Conservation (phyloP, 371 early-diverging fungal genomes). For the Mortierella sp. region DNA sequence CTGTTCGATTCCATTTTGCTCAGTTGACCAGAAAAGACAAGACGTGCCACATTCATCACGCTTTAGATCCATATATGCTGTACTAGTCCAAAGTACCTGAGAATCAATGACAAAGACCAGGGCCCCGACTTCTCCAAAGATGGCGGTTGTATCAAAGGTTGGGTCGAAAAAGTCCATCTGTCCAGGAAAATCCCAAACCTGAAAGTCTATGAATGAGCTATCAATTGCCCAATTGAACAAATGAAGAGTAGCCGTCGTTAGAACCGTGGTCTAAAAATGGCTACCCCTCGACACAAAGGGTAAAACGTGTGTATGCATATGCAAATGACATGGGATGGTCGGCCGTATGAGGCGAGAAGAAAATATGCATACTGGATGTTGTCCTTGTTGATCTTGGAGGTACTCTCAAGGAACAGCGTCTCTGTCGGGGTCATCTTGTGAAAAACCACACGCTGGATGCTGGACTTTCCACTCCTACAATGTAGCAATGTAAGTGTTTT, state of each 20-base stretch:
- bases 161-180: constrained; percentile 89
- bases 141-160: constrained; percentile 76
- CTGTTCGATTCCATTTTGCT: background rate
- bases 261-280: background rate
- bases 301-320: background rate
- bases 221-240: constrained; percentile 15
- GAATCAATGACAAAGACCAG: constrained; percentile 96
- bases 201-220: constrained; percentile 89
- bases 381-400: constrained; percentile 84
- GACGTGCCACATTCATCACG: background rate
- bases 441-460: constrained; percentile 94
- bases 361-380: constrained; percentile 74
- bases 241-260: background rate
- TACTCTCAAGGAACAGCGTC: constrained; percentile 91
- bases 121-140: constrained; percentile 84
- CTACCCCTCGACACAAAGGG: background rate
- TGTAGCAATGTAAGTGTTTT: background rate
- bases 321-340: background rate
- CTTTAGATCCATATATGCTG: constrained; percentile 3
- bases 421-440: constrained; percentile 94
- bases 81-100: constrained; percentile 66
- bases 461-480: constrained; percentile 93
- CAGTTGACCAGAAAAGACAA: constrained; percentile 1
- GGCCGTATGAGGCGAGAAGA: background rate
- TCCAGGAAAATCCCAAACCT: constrained; percentile 96